Conservation (phyloP, 2,329 filamentous ascomycete species). For the Diplodia seriata region DNA sequence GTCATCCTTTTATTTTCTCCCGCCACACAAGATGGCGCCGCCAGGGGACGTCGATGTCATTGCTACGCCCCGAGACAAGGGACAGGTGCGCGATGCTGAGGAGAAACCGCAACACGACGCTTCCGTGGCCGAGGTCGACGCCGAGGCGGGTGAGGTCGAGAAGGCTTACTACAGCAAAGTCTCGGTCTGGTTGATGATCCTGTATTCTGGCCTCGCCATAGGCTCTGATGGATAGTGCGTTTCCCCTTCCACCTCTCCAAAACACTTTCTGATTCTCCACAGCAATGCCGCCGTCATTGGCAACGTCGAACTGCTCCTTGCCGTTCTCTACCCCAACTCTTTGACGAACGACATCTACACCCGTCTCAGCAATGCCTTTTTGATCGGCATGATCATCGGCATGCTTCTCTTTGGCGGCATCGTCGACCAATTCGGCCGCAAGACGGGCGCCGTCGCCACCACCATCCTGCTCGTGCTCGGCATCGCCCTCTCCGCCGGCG, state of each 20-base stretch:
- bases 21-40: background rate
- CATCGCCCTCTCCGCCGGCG: slow-evolving; percentile 43
- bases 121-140: slow-evolving; percentile 11
- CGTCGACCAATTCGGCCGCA: slow-evolving; percentile 45
- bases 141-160: slow-evolving; percentile 3
- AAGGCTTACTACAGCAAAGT: slow-evolving; percentile 21
- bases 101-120: slow-evolving; percentile 3
- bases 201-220: slow-evolving; percentile 47
- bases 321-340: slow-evolving; percentile 44
- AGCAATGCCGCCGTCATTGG: slow-evolving; percentile 46
- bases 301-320: slow-evolving; percentile 43
- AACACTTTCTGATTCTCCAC: slow-evolving; percentile 4
- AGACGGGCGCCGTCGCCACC: slow-evolving; percentile 45
- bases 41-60: slow-evolving; percentile 11
- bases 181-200: slow-evolving; percentile 40
- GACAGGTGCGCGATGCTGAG: background rate
- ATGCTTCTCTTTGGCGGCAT: slow-evolving; percentile 46
- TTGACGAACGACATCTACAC: slow-evolving; percentile 41
- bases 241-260: background rate
- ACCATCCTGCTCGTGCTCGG: slow-evolving; percentile 45
- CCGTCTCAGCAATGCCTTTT: slow-evolving; percentile 46
- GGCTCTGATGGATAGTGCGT: slow-evolving; percentile 44
- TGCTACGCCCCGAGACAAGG: background rate
- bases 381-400: slow-evolving; percentile 46
- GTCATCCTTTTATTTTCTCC: background rate